A percentile compares a stretch with the other conserved stretches of the same genome.
Evolutionary conservation across 139 green algal genomes (phyloP).

Genomic region (Gonium pectorale): DNA sequence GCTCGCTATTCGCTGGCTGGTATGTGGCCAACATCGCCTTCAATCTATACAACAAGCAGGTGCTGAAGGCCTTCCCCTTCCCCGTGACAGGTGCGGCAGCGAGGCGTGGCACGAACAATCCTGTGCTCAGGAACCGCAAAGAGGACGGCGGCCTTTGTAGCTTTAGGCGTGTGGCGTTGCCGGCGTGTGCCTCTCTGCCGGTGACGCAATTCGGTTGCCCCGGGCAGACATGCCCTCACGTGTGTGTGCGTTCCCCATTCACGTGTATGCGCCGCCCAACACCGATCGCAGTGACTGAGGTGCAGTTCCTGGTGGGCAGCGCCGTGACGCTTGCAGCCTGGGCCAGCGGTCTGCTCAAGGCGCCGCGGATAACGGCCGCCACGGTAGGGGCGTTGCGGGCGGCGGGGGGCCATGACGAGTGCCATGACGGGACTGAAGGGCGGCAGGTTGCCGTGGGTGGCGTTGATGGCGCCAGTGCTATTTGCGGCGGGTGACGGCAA

Average conservation of each 20-base stretch:
- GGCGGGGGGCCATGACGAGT: not conserved
- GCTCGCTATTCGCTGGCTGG: slow-evolving; percentile 91
- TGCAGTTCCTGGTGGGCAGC: slow-evolving; percentile 89
- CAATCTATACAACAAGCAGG: slow-evolving; percentile 97
- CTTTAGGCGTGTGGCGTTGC: no score
- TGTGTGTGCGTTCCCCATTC: no score
- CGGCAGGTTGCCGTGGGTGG: not conserved
- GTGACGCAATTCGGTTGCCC: no score
- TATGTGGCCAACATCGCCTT: slow-evolving; percentile 98
- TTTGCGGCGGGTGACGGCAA: not conserved
- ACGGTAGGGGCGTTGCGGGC: slow-evolving; percentile 43
- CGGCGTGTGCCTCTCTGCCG: no score
- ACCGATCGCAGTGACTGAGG: slow-evolving; percentile 90
- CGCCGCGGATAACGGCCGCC: slow-evolving; percentile 66
- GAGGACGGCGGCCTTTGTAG: no score
- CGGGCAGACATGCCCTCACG: no score
- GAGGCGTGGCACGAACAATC: no score
- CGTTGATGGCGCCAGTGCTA: no score
- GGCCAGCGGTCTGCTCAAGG: slow-evolving; percentile 76
- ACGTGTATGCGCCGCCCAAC: no score
- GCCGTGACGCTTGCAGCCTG: slow-evolving; percentile 80
- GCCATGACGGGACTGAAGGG: not conserved
- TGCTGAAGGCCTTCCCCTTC: slow-evolving; percentile 90
- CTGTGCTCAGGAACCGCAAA: no score
- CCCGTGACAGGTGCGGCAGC: no score